Conservation (phyloP, 768 basidiomycete genomes). For the Mycena rosella region DNA sequence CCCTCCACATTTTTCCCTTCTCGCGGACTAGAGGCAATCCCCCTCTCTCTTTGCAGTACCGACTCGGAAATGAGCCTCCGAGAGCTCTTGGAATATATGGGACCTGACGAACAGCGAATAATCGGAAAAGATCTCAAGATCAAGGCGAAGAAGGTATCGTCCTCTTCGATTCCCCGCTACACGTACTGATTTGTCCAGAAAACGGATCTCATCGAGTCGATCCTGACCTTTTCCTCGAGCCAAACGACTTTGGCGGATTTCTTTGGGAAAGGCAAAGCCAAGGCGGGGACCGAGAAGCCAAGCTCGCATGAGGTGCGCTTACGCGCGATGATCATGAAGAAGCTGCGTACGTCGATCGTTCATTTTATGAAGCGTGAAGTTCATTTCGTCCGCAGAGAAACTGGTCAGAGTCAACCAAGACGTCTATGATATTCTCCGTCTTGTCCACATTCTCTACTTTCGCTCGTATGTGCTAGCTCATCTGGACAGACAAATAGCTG, state of each 20-base stretch:
- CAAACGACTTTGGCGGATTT: constrained; percentile 6
- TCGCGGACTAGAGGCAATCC: not conserved
- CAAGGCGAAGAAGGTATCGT: constrained; percentile 17
- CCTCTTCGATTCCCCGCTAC: not conserved
- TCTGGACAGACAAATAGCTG: not conserved
- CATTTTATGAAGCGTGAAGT: not conserved
- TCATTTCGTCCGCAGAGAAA: constrained; percentile 12
- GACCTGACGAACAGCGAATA: not conserved
- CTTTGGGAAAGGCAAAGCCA: constrained; percentile 15
- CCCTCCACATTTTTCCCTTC: constrained; percentile 10
- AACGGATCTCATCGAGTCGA: constrained; percentile 20
- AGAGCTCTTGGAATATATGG: constrained; percentile 22
- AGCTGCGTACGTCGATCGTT: constrained; percentile 5
- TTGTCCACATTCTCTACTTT: constrained; percentile 15
- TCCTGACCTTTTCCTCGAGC: not conserved
- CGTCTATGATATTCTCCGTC: constrained; percentile 10
- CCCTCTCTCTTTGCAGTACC: constrained; percentile 18
- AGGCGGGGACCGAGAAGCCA: not conserved
- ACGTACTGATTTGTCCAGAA: not conserved
- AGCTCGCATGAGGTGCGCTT: constrained; percentile 19
- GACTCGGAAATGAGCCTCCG: constrained; percentile 17
- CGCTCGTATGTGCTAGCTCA: constrained; percentile 5
- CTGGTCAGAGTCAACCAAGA: constrained; percentile 14
- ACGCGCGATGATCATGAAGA: constrained; percentile 25
- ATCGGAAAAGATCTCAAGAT: constrained; percentile 18